Evolutionary conservation across 2,329 filamentous ascomycete species (phyloP), one percentile per base, ranked within the genome.

Genomic region (Aspergillus udagawae): DNA sequence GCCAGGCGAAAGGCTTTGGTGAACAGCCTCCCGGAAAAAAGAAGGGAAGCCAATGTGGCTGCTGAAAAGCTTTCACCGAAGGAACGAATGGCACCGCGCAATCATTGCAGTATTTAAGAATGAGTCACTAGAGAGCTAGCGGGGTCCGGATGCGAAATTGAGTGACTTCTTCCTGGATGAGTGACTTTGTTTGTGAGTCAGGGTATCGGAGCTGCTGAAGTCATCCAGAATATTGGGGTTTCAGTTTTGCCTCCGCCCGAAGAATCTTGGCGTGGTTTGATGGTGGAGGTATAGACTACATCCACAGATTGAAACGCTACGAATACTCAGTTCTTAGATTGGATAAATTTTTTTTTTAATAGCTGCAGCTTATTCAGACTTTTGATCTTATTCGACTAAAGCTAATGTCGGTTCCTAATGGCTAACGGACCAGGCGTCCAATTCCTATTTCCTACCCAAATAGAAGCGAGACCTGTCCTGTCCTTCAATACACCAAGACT

Each of bases 41-140:
- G 61, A 62, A 69, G 55, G 61, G 67, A 73, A 73, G 72, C 73
- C 73, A 75, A 74, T 56, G 66, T 74, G 72, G 58, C 67, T 66
- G 62, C 20, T 38, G 27, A 47, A 51, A 49, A 32, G 28, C 25
- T 55, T 28, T 32, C 28, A 55, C 29, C 41, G 35, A 25, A 38
- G 27, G 32, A 49, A 23, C 6, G 4, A 35, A 49, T 8, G 27
- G 23, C 52, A 52, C 45, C 3, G 32, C 21, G 29, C 51, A 44
- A 29, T 48, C 49, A 55, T 53, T 41, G 44, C 44, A 57, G 9
- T 21, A 52, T 17, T 6, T 12, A n/a, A 41, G 17, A 17, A 10
- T 12, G 12, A 8, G 28, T 48, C 35, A 52, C 23, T n/a, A 27
- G 21, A 27, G 6, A 23, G 21, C 4, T 47, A 47, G 17, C 21